Evolutionary conservation across 257 asterid genomes (phyloP).

Genomic region (Henckelia pumila): DNA sequence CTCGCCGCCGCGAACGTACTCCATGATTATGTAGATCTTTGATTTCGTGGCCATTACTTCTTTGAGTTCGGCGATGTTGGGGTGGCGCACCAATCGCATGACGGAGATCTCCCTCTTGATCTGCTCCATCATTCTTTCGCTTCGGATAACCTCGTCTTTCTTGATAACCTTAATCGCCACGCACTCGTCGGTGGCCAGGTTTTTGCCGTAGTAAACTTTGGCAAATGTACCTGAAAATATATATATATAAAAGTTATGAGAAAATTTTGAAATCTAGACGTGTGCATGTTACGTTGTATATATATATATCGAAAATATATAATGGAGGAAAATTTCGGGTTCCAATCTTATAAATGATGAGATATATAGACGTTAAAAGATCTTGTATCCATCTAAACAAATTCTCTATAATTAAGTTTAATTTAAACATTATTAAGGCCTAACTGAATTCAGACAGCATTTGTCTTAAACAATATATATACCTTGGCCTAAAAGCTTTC

Average conservation of each 20-base stretch:
- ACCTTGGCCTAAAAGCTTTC: constrained; percentile 39
- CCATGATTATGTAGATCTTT: constrained; percentile 45
- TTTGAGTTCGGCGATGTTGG: constrained; percentile 40
- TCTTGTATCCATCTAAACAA: too few relatives aligned
- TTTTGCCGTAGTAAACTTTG: constrained; percentile 37
- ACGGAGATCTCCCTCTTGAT: constrained; percentile 45
- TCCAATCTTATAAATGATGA: too few relatives aligned
- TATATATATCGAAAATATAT: too few relatives aligned
- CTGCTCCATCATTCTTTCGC: constrained; percentile 37
- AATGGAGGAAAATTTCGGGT: too few relatives aligned
- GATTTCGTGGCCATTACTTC: constrained; percentile 48
- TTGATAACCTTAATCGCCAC: constrained; percentile 46
- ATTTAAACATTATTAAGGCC: too few relatives aligned
- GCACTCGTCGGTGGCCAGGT: constrained; percentile 25
- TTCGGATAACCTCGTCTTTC: constrained; percentile 33
- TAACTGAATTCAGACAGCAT: neutral
- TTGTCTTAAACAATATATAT: neutral
- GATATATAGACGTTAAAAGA: too few relatives aligned
- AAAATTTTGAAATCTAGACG: too few relatives aligned
- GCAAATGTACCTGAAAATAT: constrained; percentile 23
- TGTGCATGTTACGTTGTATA: too few relatives aligned
- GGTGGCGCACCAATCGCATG: constrained; percentile 52
- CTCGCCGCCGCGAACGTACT: constrained; percentile 37
- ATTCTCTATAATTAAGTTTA: too few relatives aligned
- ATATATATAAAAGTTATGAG: too few relatives aligned